Evolutionary conservation across 768 basidiomycete genomes (phyloP), one percentile per base, ranked within the genome.

Genomic region (Tulasnella calospora): DNA sequence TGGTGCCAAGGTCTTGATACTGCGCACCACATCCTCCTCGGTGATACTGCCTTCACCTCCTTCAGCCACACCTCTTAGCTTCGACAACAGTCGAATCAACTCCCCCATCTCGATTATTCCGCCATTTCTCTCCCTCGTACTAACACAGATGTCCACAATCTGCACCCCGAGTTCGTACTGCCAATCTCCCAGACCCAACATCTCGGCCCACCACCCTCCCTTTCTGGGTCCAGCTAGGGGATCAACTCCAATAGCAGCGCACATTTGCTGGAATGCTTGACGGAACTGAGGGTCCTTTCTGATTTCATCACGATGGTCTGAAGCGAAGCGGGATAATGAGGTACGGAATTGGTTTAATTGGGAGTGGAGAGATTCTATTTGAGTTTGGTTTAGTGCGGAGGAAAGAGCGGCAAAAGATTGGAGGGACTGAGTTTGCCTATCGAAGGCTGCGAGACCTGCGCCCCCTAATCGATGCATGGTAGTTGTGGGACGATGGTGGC

Each of bases 241-340:
- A 83, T 99, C 98, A 33, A 99, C 95, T 41, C 95, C 95, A 77
- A 99, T 94, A 21, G 92, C 91, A 2, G 92, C 89, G 83, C 98
- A 99, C 95, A 99, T 98, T 79, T 94, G 92, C 81, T 96, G 94
- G 85, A 99, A 99, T 27, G 90, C 92, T 87, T 92, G 92, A 5
- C 98, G 89, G 83, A 99, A 96, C 3, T 89, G 88, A 1, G 97
- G 95, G 81, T 97, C 93, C 73, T 87, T 87, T 78, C 90, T 89
- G 82, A 99, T 98, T 78, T 92, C 90, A 61, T 92, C 89, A 73
- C 94, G 91, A 83, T 98, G 96, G 12, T 90, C 90, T 35, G 89
- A 85, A 1, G 96, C 94, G 82, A 99, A 99, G 78, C 88, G 88
- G 3, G 89, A 85, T 72, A 98, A 89, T 0, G 94, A 90, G 2